Evolutionary conservation across 129 eudicot species (phyloP).

Genomic region (carrot (Daucus carota)): DNA sequence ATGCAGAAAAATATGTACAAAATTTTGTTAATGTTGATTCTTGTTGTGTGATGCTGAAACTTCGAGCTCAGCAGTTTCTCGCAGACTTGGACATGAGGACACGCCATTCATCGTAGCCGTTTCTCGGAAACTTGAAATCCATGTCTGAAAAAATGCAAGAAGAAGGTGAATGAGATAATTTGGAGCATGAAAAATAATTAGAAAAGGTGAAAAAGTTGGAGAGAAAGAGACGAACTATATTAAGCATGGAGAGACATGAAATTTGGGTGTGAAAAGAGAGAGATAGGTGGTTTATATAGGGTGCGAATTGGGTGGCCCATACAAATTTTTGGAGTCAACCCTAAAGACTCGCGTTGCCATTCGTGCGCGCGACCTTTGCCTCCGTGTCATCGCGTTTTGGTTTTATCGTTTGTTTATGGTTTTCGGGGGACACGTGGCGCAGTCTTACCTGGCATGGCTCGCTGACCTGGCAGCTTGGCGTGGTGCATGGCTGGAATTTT

Average conservation of each 20-base stretch:
- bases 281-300: slow-evolving; percentile 29
- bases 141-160: slow-evolving; percentile 22
- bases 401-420: not conserved
- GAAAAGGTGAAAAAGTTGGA: not conserved
- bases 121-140: slow-evolving; percentile 6
- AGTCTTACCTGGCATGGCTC: not conserved
- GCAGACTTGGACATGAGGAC: slow-evolving; percentile 7
- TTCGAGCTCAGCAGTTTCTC: not conserved
- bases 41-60: not conserved
- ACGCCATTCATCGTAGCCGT: slow-evolving; percentile 3
- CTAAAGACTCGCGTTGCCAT: slow-evolving; percentile 27
- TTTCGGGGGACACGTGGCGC: not conserved
- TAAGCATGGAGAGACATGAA: slow-evolving; percentile 19
- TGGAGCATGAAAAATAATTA: not conserved
- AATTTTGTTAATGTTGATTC: not conserved
- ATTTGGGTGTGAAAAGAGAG: slow-evolving; percentile 21
- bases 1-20: not conserved
- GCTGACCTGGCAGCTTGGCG: not conserved
- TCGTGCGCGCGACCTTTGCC: slow-evolving; percentile 14
- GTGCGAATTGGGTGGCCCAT: slow-evolving; percentile 24
- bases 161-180: not conserved
- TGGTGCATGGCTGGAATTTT: not conserved
- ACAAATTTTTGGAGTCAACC: slow-evolving; percentile 12
- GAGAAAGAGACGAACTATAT: slow-evolving; percentile 20
- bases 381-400: not conserved